Conservation (phyloP, 805 yeast species). For the Hanseniaspora singularis region DNA sequence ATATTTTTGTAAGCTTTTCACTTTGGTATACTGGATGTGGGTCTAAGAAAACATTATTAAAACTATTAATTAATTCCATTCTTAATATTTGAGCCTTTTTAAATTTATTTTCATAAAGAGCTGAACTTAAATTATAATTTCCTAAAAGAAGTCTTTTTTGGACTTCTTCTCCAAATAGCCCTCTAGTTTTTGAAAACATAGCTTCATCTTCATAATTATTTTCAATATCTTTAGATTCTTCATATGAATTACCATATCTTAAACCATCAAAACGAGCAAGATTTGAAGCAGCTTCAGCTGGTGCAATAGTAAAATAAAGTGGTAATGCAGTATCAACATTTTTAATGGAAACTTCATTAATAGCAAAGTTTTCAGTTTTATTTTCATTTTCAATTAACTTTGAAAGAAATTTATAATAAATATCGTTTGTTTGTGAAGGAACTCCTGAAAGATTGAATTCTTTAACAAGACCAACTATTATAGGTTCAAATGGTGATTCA, state of each 20-base stretch:
- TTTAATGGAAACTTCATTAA: slow-evolving; percentile 61
- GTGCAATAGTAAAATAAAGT: slow-evolving; percentile 74
- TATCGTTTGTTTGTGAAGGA: slow-evolving; percentile 34
- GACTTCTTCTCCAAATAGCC: slow-evolving; percentile 67
- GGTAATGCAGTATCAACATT: slow-evolving; percentile 55
- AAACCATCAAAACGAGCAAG: slow-evolving; percentile 83
- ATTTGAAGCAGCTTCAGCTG: slow-evolving; percentile 91
- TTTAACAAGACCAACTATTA: slow-evolving; percentile 59
- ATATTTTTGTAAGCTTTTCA: slow-evolving; percentile 15
- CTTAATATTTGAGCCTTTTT: slow-evolving; percentile 63
- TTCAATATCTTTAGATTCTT: slow-evolving; percentile 32
- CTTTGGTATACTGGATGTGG: slow-evolving; percentile 33
- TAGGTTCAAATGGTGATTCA: slow-evolving; percentile 16
- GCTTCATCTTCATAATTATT: slow-evolving; percentile 26
- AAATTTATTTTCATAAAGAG: slow-evolving; percentile 57
- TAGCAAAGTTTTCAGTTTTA: slow-evolving; percentile 36
- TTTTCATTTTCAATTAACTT: slow-evolving; percentile 30
- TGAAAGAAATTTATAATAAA: slow-evolving; percentile 38
- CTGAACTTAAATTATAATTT: slow-evolving; percentile 71
- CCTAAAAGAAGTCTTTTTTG: slow-evolving; percentile 75
- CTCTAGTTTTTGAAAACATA: slow-evolving; percentile 48
- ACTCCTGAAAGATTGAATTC: slow-evolving; percentile 54
- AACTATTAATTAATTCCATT: slow-evolving; percentile 46
- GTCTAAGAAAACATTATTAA: slow-evolving; percentile 48
- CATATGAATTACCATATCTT: slow-evolving; percentile 48